phyloP scores from a whole-genome alignment of 2,329 filamentous ascomycete genomes.

The Trichoderma hamatum region DNA sequence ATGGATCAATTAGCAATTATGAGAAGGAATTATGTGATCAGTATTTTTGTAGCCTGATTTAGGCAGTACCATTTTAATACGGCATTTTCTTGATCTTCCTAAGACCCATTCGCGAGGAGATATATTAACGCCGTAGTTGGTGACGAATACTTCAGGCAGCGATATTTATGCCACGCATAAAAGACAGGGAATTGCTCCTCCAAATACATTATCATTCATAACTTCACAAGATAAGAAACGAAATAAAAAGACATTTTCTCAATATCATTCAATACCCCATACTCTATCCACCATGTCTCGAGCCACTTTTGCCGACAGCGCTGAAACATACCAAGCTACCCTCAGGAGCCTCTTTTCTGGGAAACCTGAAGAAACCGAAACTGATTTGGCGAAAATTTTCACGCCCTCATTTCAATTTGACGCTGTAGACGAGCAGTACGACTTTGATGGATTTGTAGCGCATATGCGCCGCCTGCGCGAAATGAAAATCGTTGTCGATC shows the following conservation, averaged over 20 bases:
- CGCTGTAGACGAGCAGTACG: slow-evolving; percentile 9
- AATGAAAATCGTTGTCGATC: slow-evolving; percentile 17
- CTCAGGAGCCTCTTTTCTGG: slow-evolving; percentile 26
- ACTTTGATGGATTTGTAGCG: slow-evolving; percentile 24
- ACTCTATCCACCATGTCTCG: neutral
- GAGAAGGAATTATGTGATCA: neutral
- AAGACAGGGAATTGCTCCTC: neutral
- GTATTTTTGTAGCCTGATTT: neutral
- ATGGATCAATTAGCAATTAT: neutral
- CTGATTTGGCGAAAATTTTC: slow-evolving; percentile 23
- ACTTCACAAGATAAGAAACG: too few relatives aligned
- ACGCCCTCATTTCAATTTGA: slow-evolving; percentile 11
- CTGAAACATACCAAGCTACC: slow-evolving; percentile 25
- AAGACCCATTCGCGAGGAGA: neutral
- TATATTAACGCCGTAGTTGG: neutral
- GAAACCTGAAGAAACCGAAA: slow-evolving; percentile 21
- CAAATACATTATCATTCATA: neutral
- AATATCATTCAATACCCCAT: neutral
- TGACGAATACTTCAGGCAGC: slow-evolving; percentile 15
- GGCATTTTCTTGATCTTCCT: neutral
- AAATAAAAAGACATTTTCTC: neutral
- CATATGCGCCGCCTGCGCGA: slow-evolving; percentile 27
- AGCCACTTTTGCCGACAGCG: slow-evolving; percentile 25
- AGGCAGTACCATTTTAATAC: neutral
- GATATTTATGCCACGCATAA: slow-evolving; percentile 1